Evolutionary conservation across 1,284 basidiomycete species (phyloP), one percentile per base, ranked within the genome.

Genomic region (Cryptococcus sp.): DNA sequence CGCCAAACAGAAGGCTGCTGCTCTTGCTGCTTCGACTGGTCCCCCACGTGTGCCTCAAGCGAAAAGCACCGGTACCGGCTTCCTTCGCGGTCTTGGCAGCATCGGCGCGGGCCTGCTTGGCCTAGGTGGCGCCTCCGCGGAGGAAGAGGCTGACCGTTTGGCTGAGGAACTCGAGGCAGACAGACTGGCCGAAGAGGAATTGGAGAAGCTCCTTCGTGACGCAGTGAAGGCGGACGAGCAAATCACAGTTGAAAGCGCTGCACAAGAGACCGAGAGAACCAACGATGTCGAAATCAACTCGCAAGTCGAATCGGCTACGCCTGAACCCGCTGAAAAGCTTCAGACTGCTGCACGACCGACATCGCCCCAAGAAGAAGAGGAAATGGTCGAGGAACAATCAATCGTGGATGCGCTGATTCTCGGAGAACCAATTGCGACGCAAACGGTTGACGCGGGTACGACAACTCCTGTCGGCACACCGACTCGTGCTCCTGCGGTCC

Each of bases 21-120:
- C 66, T 11, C 39, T 60, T 5, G 51, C 59, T 3, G 57, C 55
- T 16, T 52, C 54, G 15, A 48, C 50, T 39, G 45, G 40, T 40
- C 40, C 38, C 8, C 40, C 22, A 16, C 59, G 42, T n/a, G 59
- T 47, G 22, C 60, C 46, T 13, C 60, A 56, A 47, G 64, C 61
- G 11, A 58, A 61, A 19, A 60, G 66, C 27, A 67, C 69, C 15
- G 69, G 69, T 17, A 47, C 68, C 5, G 75, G 76, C 5, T 77
- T 77, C 67, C 57, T 77, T 1, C 62, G 69, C 8, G 70, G 71
- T 31, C 50, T 77, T 23, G 67, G 71, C 6, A 71, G 61, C 53
- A 41, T 72, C 15, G 68, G 70, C 16, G 54, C 56, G 3, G 64
- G 67, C 55, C 57, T 61, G 13, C 44, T 70, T 15, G 68, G 71